These are phyloP conservation scores for Evansstolkia leycettana DNA, from an alignment of 495 filamentous ascomycete genomes.

Conservation along the genomic window DNA sequence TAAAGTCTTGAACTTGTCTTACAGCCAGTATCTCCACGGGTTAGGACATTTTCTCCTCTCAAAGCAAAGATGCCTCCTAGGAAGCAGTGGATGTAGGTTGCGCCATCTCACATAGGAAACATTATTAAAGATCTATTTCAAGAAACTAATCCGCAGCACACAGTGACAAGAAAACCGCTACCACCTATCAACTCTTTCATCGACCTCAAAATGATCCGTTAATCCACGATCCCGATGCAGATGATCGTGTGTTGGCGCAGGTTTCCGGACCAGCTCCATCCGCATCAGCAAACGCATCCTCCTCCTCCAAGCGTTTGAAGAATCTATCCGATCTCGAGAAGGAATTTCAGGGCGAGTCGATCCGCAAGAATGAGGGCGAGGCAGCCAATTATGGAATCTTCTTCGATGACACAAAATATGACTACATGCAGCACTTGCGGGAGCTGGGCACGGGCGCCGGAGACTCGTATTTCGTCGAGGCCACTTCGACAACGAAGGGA, in stretches of 20 bases:
- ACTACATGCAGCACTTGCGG: slow-evolving; percentile 99
- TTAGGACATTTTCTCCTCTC: background rate
- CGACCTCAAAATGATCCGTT: slow-evolving; percentile 93
- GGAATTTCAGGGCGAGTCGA: slow-evolving; percentile 54
- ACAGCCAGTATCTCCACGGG: no score
- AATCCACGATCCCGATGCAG: slow-evolving; percentile 74
- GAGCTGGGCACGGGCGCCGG: slow-evolving; percentile 56
- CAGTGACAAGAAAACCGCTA: slow-evolving; percentile 90
- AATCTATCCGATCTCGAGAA: slow-evolving; percentile 59
- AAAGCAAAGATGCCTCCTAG: slow-evolving; percentile 52
- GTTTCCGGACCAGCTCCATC: slow-evolving; percentile 24
- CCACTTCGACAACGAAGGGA: slow-evolving; percentile 37
- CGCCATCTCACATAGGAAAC: background rate
- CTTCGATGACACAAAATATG: slow-evolving; percentile 81
- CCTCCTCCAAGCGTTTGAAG: slow-evolving; percentile 38
- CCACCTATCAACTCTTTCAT: slow-evolving; percentile 85
- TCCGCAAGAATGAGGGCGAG: slow-evolving; percentile 88
- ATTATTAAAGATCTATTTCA: background rate
- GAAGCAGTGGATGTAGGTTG: slow-evolving; percentile 79
- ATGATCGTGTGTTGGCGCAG: slow-evolving; percentile 65
- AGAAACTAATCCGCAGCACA: slow-evolving; percentile 5
- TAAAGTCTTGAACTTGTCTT: no score
- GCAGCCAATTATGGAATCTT: slow-evolving; percentile 89
- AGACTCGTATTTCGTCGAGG: slow-evolving; percentile 64
- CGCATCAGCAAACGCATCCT: slow-evolving; percentile 11